These are phyloP conservation scores for Leucosporidium yakuticum DNA, from an alignment of 768 basidiomycete species.

Conservation along the genomic window DNA sequence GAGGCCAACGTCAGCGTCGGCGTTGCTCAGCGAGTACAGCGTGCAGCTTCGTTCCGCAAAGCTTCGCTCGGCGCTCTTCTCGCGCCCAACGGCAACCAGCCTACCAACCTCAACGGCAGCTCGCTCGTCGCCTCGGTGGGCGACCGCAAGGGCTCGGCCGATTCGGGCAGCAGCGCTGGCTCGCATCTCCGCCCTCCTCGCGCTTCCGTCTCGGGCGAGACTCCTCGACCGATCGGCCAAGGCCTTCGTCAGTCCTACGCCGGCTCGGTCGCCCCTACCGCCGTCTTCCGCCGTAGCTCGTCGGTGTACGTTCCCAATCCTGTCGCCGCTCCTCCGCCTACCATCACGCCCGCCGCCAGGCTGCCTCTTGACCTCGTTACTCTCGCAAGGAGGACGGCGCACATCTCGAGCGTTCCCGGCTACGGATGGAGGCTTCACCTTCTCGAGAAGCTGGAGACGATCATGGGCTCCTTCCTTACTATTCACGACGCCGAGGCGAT, in stretches of 20 bases:
- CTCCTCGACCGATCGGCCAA: slow-evolving; percentile 5
- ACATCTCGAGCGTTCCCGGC: slow-evolving; percentile 22
- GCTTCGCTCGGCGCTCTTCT: neutral
- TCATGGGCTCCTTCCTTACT: slow-evolving; percentile 24
- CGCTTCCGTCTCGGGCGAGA: neutral
- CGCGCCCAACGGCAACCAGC: neutral
- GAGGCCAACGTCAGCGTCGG: slow-evolving; percentile 8
- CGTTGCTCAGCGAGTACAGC: slow-evolving; percentile 15
- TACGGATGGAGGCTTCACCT: slow-evolving; percentile 29
- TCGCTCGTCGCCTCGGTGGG: neutral
- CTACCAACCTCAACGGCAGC: neutral
- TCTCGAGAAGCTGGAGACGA: slow-evolving; percentile 30
- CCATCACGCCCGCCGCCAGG: slow-evolving; percentile 7
- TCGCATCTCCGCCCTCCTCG: slow-evolving; percentile 17
- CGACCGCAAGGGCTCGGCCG: neutral
- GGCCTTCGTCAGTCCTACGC: slow-evolving; percentile 5
- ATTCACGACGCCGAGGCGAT: slow-evolving; percentile 27
- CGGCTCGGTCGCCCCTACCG: neutral
- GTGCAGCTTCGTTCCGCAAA: slow-evolving; percentile 5
- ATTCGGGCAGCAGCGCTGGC: neutral
- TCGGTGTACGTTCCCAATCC: slow-evolving; percentile 20
- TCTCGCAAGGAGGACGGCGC: slow-evolving; percentile 23
- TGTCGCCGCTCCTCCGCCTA: neutral
- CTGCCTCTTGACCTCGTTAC: slow-evolving; percentile 21
- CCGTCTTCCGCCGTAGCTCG: slow-evolving; percentile 14